Conservation (phyloP, 768 basidiomycete genomes). For the Sistotremastrum niveocremeum region DNA sequence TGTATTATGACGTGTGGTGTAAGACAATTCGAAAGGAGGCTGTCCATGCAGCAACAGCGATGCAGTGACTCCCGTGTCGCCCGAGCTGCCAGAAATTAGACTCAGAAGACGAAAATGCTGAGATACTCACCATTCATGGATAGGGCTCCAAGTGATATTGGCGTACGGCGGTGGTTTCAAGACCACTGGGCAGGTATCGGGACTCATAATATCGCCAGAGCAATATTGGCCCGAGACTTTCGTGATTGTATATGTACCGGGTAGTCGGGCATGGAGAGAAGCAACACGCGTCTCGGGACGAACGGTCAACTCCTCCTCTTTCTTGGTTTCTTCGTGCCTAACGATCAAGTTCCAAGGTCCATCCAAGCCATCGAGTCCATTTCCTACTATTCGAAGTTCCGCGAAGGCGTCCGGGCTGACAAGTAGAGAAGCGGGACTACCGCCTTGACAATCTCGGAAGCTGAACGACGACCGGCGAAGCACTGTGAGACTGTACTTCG, state of each 20-base stretch:
- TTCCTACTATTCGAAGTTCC: constrained; percentile 36
- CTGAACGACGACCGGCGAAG: constrained; percentile 57
- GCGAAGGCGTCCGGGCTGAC: constrained; percentile 44
- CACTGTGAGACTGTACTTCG: constrained; percentile 39
- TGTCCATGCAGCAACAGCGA: constrained; percentile 77
- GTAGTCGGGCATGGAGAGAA: constrained; percentile 36
- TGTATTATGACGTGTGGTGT: constrained; percentile 57
- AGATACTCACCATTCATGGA: constrained; percentile 69
- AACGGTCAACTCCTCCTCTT: constrained; percentile 41
- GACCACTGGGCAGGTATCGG: constrained; percentile 65
- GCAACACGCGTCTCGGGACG: constrained; percentile 30
- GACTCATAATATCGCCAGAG: constrained; percentile 69
- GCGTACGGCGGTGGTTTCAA: constrained; percentile 68
- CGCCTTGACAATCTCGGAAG: constrained; percentile 64
- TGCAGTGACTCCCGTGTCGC: constrained; percentile 84
- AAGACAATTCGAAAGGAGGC: constrained; percentile 79
- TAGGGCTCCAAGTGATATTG: constrained; percentile 78
- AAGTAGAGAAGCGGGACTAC: constrained; percentile 52
- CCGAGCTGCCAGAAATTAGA: constrained; percentile 38
- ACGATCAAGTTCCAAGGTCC: constrained; percentile 55
- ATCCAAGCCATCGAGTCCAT: constrained; percentile 46
- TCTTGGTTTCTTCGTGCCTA: constrained; percentile 53
- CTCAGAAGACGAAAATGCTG: neutral
- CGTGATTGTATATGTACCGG: constrained; percentile 68
- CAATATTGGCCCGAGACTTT: constrained; percentile 67